Evolutionary conservation across 2,329 filamentous ascomycete genomes (phyloP), one percentile per base, ranked within the genome.

Genomic region (Fusarium floridanum): DNA sequence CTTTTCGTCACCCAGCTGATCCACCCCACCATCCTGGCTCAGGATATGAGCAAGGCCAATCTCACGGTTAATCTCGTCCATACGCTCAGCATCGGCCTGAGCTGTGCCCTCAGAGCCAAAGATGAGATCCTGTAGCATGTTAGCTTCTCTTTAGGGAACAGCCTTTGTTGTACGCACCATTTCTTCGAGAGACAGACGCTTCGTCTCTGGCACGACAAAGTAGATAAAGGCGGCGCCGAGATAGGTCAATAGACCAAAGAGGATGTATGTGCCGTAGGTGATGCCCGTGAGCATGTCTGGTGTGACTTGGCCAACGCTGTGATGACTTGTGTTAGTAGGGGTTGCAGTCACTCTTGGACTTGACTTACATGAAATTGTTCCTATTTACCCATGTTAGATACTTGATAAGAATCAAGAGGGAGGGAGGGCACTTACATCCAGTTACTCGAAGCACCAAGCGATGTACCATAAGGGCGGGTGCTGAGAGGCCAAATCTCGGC

Each of bases 401-500:
- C 2, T 2, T 20, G 2, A 3, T 37, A n/a, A 10, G 9, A 6
- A 6, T n/a, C 17, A 2, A 12, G 2, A 1, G 5, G 4, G 1
- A 1, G 1, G 7, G 4, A 5, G 0, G 16, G 2, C 2, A 60
- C 75, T 75, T 39, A 77, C 76, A 91, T 90, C 88, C 90, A 91
- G 80, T 92, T 92, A 75, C 87, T 88, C 3, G 88, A 90, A 2
- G 91, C 91, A 17, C 91, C 92, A 0, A 95, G 84, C 0, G 92
- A 87, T 14, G 93, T 92, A 45, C 93, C 93, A 69, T 94, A 93
- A 1, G 93, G 89, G 3, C 92, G 88, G 11, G 90, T 91, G 67
- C 89, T 91, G 6, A 94, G 83, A 0, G 93, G 93, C 91, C 91
- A 95, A 48, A 95, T 90, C 82, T 95, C 93, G 3, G 92, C 89